Conservation (phyloP, 768 basidiomycete species). For the Termitomyces heimii region DNA sequence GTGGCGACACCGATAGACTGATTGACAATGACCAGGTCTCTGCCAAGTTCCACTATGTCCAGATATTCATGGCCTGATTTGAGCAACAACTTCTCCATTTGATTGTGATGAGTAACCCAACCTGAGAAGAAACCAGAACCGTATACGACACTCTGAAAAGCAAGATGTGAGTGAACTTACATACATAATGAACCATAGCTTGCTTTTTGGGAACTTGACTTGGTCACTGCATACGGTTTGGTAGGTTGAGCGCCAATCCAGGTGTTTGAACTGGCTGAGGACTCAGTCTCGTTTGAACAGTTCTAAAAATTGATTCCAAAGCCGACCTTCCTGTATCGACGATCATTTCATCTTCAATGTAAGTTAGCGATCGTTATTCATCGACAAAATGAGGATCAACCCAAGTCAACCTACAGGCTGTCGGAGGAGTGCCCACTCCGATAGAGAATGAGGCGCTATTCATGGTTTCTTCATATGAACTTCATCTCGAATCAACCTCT, state of each 20-base stretch:
- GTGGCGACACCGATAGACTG: constrained; percentile 66
- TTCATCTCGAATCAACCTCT: constrained; percentile 6
- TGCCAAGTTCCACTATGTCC: constrained; percentile 49
- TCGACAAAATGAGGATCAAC: too few species aligned
- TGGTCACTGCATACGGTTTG: constrained; percentile 36
- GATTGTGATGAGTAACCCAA: constrained; percentile 10
- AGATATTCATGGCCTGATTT: constrained; percentile 34
- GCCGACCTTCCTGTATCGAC: constrained; percentile 54
- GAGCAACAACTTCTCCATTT: background rate
- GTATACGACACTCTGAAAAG: constrained; percentile 43
- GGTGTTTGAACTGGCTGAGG: constrained; percentile 51
- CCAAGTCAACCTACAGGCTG: constrained; percentile 30
- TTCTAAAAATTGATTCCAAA: background rate
- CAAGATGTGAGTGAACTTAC: background rate
- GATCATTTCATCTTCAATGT: constrained; percentile 39
- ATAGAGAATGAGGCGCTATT: constrained; percentile 32
- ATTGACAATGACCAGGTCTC: constrained; percentile 37
- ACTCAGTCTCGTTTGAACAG: background rate
- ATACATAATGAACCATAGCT: background rate
- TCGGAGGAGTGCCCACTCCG: constrained; percentile 50
- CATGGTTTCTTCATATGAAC: constrained; percentile 30
- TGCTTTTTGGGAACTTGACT: constrained; percentile 42
- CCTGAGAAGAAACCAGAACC: constrained; percentile 59
- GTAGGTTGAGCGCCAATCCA: constrained; percentile 51
- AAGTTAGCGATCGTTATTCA: background rate